Evolutionary conservation across 805 yeast species (phyloP), one percentile per base, ranked within the genome.

Genomic region (Pichia insulana): DNA sequence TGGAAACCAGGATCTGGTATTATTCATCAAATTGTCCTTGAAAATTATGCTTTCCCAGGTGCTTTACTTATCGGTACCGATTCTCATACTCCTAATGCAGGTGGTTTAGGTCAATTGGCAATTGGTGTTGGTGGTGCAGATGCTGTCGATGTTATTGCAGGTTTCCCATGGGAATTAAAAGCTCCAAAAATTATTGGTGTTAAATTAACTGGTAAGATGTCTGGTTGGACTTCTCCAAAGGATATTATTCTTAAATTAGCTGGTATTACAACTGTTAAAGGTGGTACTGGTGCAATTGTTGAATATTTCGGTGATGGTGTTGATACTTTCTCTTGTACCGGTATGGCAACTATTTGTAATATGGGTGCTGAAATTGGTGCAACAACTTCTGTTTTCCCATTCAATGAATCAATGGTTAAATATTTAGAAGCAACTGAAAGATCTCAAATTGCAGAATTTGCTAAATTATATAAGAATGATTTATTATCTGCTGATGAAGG

Each of bases 281-380:
- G 98, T 64, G 98, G 98, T 65, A 92, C 98, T 42, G 97, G 97
- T 50, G 80, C 72, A 63, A 88, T 92, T 58, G 89, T 92, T 40
- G 98, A 92, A 70, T 92, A 92, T 70, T 90, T 86, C 59, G 98
- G 98, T 60, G 87, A 80, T 42, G 98, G 98, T 69, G 95, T 88
- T 36, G 71, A 80, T 48, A 70, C 83, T 42, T 76, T 92, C 57
- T 82, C 95, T 19, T 87, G 96, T 71, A 92, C 98, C 30, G 98
- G 98, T 70, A 92, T 92, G 98, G 98, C 95, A 48, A 92, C 98
- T 47, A 90, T 92, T 64, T 90, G 97, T 76, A 92, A 92, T 68
- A 92, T 92, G 98, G 98, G 98, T 63, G 98, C 98, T 42, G 98
- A 92, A 69, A 88, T 92, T 45, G 98, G 98, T 66, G 98, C 98